Percentiles rank a stretch among this genome's conserved stretches.
Evolutionary conservation across 805 yeast genomes (phyloP).

Genomic region (Saturnispora besseyi): DNA sequence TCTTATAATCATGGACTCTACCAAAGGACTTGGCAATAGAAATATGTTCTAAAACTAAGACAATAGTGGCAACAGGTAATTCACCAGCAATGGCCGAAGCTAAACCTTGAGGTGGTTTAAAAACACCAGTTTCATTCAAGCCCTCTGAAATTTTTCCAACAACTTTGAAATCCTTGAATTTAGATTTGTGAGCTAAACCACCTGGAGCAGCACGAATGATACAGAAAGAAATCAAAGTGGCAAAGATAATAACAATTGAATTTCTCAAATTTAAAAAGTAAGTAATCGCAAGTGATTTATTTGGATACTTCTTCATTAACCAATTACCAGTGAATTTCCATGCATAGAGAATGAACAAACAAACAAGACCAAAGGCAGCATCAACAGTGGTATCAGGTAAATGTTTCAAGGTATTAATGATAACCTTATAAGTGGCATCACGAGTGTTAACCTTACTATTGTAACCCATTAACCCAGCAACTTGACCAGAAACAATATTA

Average conservation of each 20-base stretch:
- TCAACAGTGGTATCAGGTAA: conserved; percentile 60
- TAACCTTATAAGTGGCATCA: conserved; percentile 57
- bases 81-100: conserved; percentile 58
- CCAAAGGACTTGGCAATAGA: conserved; percentile 93
- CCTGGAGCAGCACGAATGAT: conserved; percentile 39
- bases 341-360: conserved; percentile 57
- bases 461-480: conserved; percentile 80
- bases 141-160: conserved; percentile 81
- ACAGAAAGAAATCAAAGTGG: conserved; percentile 78
- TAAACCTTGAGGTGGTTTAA: conserved; percentile 53
- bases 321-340: conserved; percentile 60
- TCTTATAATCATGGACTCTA: conserved; percentile 81
- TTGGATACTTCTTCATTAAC: conserved; percentile 59
- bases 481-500: conserved; percentile 73
- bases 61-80: conserved; percentile 77
- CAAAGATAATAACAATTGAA: conserved; percentile 72
- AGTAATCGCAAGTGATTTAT: conserved; percentile 45
- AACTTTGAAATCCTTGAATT: conserved; percentile 39
- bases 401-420: conserved; percentile 63
- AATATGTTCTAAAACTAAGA: conserved; percentile 81
- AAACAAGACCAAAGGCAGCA: conserved; percentile 84
- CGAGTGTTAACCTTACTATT: conserved; percentile 60
- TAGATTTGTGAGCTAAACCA: conserved; percentile 14
- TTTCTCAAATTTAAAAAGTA: conserved; percentile 70
- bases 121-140: conserved; percentile 64